Evolutionary conservation across 2,329 filamentous ascomycete genomes (phyloP).

Genomic region (Mariannaea elegans): DNA sequence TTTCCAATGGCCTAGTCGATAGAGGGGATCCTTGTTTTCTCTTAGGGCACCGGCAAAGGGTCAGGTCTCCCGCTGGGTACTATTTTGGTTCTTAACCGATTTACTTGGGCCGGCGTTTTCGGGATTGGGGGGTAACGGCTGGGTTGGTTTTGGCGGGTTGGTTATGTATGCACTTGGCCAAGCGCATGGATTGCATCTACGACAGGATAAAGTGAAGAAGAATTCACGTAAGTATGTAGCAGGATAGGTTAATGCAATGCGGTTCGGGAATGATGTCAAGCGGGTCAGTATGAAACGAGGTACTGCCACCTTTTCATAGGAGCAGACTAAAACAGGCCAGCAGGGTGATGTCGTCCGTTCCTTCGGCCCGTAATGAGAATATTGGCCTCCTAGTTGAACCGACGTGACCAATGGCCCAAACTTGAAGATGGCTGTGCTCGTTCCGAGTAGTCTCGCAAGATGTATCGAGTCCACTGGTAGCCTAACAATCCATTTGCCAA

Average conservation of each 20-base stretch:
- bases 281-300: not conserved
- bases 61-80: not conserved
- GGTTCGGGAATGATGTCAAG: not conserved
- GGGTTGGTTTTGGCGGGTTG: not conserved
- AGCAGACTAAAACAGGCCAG: not conserved
- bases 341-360: not conserved
- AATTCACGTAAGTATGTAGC: not conserved
- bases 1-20: conserved; percentile 2
- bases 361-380: too few species aligned
- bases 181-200: not conserved
- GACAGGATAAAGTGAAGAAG: not conserved
- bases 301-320: not conserved
- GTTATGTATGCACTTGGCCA: not conserved
- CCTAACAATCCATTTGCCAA: not conserved
- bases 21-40: conserved; percentile 16
- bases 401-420: too few species aligned
- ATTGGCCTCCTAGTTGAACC: too few species aligned
- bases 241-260: not conserved
- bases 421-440: too few species aligned
- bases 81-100: not conserved
- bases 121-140: not conserved
- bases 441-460: not conserved
- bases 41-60: not conserved
- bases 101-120: conserved; percentile 18
- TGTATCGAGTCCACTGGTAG: not conserved